Percentiles rank a stretch among this genome's conserved stretches.
Conservation (phyloP, 163 green algal species). For the Prototheca wickerhamii region DNA sequence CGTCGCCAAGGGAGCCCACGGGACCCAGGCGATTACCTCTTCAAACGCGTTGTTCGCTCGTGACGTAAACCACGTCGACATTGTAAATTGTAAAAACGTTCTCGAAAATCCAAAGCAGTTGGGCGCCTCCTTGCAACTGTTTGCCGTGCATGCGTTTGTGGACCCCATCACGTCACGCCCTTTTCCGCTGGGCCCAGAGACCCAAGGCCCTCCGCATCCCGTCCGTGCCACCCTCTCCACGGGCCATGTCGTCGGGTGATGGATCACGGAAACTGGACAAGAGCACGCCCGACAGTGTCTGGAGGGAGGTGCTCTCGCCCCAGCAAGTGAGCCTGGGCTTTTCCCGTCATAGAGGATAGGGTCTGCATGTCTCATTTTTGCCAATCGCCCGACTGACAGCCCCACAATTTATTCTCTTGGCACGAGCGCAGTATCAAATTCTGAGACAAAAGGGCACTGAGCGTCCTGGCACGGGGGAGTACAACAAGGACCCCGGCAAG, state of each 20-base stretch:
- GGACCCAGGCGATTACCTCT: too few relatives aligned
- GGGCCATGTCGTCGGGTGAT: neutral
- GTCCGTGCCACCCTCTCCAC: neutral
- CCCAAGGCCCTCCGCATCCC: neutral
- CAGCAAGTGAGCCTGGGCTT: conserved; percentile 6
- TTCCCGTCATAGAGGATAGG: neutral
- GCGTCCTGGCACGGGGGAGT: conserved; percentile 49
- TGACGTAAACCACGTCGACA: too few relatives aligned
- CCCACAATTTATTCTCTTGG: too few relatives aligned
- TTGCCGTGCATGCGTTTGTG: too few relatives aligned
- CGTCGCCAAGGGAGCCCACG: too few relatives aligned
- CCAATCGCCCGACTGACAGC: too few relatives aligned
- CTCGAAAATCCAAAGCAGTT: too few relatives aligned
- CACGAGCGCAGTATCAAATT: conserved; percentile 57
- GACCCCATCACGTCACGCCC: too few relatives aligned
- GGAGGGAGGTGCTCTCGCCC: conserved; percentile 11
- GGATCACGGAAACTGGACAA: conserved; percentile 14
- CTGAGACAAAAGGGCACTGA: conserved; percentile 73
- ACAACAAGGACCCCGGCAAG: conserved; percentile 44
- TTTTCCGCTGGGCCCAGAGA: neutral
- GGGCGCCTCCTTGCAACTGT: too few relatives aligned
- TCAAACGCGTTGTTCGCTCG: too few relatives aligned
- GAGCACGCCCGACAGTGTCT: conserved; percentile 15
- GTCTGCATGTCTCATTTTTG: too few relatives aligned
- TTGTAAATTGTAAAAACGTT: too few relatives aligned